Conservation (phyloP, 2,329 filamentous ascomycete genomes). For the Pseudogymnoascus sp. region DNA sequence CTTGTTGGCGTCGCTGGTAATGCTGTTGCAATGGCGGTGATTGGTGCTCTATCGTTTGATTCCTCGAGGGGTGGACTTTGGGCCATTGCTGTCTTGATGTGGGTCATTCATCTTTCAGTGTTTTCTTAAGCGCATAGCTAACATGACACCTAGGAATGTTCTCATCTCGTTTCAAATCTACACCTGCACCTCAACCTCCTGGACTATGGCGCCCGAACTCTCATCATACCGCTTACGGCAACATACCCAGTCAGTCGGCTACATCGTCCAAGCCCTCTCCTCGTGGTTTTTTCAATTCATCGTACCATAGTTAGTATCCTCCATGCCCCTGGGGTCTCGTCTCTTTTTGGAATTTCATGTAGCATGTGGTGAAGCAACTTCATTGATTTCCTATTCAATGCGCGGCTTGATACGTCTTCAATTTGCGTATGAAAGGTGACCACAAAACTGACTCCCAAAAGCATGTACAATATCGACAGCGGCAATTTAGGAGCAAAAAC, state of each 20-base stretch:
- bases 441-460: background rate
- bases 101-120: background rate
- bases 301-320: conserved; percentile 21
- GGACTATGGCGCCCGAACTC: conserved; percentile 18
- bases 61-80: conserved; percentile 13
- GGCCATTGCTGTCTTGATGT: conserved; percentile 19
- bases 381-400: background rate
- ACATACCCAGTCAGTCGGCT: conserved; percentile 18
- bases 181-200: conserved; percentile 15
- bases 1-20: conserved; percentile 23
- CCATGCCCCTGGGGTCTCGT: conserved; percentile 26
- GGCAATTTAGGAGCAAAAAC: conserved; percentile 36
- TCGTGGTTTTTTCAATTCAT: conserved; percentile 27
- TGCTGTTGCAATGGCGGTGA: conserved; percentile 13
- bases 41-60: conserved; percentile 17
- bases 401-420: background rate
- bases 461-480: conserved; percentile 37
- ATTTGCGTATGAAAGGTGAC: background rate
- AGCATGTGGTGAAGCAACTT: conserved; percentile 29
- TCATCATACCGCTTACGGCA: conserved; percentile 18
- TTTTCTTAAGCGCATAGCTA: background rate
- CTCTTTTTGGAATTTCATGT: conserved; percentile 40
- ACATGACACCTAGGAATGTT: conserved; percentile 14
- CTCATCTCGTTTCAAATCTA: conserved; percentile 20
- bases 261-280: conserved; percentile 18